Base-by-base conservation (phyloP, 2,329 filamentous ascomycete genomes). In the Colletotrichum chrysophilum region DNA sequence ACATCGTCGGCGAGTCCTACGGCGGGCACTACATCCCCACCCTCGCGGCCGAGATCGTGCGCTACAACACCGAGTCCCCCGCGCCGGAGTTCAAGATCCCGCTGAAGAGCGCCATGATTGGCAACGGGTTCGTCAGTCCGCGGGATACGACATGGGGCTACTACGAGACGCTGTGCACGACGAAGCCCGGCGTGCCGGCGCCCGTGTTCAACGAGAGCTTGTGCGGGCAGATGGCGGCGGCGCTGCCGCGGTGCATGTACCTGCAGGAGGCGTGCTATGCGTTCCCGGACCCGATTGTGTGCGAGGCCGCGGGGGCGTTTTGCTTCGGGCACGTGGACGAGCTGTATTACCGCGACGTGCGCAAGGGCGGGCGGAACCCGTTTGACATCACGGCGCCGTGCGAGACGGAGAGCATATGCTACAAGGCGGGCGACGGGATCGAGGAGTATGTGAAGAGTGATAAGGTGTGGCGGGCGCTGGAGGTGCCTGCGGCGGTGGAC, bases 1-100 rank as follows among this genome's bases (percentile, higher is more conserved):
- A 88, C 60, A 85, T 90, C 32, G 85, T 88, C 0, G 88, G 88
- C 0, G 88, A 90, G 75, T 87, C 85, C 71, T 89, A 88, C 80
- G 88, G 86, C 30, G 88, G 88, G 8, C 85, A 88, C 78, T 89
- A 89, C 75, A 84, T 89, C 21, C 88, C 88, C 3, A 82, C 84
- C 32, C 81, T 86, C 7, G 86, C 83, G 7, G 83, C 84, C 18
- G 82, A 88, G 66, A 88, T 89, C 28, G 79, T 89, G 8, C 79
- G 81, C 2, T 86, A 88, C 71, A 89, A 89, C 71, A 75, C 81
- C 12, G 77, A 85, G 1, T 83, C 86, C 69, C 85, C 85, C 3
- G 82, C 83, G 12, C 72, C 77, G 1, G 81, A 84, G 38, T 82
- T 85, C 3, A 83, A 87, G 69, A 81, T 89, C 10, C 85, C 84